Evolutionary conservation across 352 stramenopile species (phyloP), one percentile per base, ranked within the genome.

Genomic region (Hyaloperonospora brassicae): DNA sequence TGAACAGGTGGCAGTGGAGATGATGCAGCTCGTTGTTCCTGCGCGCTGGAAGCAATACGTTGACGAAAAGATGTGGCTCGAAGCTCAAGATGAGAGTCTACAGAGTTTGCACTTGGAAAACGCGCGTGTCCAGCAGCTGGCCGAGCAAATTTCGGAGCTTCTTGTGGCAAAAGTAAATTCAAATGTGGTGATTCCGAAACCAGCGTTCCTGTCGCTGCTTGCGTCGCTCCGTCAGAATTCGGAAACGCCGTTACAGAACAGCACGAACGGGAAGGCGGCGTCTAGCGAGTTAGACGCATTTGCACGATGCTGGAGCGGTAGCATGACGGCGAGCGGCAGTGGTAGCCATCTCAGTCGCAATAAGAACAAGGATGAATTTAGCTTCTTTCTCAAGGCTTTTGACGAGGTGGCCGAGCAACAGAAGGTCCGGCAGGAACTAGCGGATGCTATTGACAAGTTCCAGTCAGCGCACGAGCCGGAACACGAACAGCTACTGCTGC

Each of bases 331-430:
- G 68, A 76, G 59, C 14, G 59, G 58, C n/a, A 68, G 62, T n/a
- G 46, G 61, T 11, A 46, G 50, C 12, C 66, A 68, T 43, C 38
- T 71, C 3, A 53, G 60, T 48, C 41, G 50, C 10, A 21, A 49
- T 17, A 70, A 69, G 53, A 60, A 51, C 47, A 84, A 84, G 38
- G 79, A 89, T 38, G 79, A 87, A 46, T 84, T 84, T 50, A 72
- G 59, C 13, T 89, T 86, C 47, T 70, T 89, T 22, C 53, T 87
- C 8, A 79, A 82, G 48, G 74, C 75, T 5, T 89, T 77, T 50
- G 79, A 87, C 30, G 76, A 87, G 44, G 66, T 86, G 14, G 54
- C 62, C 5, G 63, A 76, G 52, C 74, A 85, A 44, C 61, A 83
- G 6, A 61, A 79, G 25, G 65, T 89, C 46, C 75, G 81, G 14